phyloP scores from a whole-genome alignment of 345 rosid genomes.

The Tarenaya hassleriana region DNA sequence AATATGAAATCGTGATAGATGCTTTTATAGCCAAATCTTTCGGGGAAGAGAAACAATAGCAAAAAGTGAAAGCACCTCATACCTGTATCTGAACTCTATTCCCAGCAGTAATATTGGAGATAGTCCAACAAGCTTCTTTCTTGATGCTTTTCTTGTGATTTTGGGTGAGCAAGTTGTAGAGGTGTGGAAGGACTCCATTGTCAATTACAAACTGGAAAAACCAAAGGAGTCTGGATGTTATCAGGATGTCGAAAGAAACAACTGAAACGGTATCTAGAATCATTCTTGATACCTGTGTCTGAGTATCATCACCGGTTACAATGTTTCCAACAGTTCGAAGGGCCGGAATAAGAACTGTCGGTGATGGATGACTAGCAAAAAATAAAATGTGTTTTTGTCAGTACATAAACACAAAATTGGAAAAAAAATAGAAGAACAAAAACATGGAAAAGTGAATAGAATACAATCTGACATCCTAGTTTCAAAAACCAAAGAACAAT shows the following conservation, averaged over 20 bases:
- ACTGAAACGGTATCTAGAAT: background rate
- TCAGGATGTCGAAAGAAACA: constrained; percentile 16
- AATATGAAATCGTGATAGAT: too few relatives aligned
- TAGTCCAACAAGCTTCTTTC: constrained; percentile 94
- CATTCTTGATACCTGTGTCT: constrained; percentile 46
- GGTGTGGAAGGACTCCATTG: constrained; percentile 61
- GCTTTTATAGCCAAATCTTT: too few relatives aligned
- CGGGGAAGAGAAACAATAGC: too few relatives aligned
- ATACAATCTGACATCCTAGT: too few relatives aligned
- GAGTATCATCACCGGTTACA: constrained; percentile 61
- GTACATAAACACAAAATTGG: too few relatives aligned
- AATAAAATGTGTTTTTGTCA: too few relatives aligned
- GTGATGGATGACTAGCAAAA: constrained; percentile 47
- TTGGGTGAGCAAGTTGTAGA: constrained; percentile 46
- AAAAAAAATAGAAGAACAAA: too few relatives aligned
- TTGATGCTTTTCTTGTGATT: constrained; percentile 72
- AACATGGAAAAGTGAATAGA: too few relatives aligned
- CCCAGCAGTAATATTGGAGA: constrained; percentile 88
- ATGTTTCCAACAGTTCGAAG: constrained; percentile 64
- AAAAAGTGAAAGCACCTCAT: constrained; percentile 13
- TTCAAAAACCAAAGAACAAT: too few relatives aligned
- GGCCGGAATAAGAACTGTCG: constrained; percentile 60
- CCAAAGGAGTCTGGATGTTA: constrained; percentile 1
- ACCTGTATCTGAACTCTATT: constrained; percentile 37
- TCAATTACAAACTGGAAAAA: constrained; percentile 54